A percentile compares a stretch with the other conserved stretches of the same genome.
Conservation (phyloP, 371 early-diverging fungal species). For the Actinomortierella ambigua region DNA sequence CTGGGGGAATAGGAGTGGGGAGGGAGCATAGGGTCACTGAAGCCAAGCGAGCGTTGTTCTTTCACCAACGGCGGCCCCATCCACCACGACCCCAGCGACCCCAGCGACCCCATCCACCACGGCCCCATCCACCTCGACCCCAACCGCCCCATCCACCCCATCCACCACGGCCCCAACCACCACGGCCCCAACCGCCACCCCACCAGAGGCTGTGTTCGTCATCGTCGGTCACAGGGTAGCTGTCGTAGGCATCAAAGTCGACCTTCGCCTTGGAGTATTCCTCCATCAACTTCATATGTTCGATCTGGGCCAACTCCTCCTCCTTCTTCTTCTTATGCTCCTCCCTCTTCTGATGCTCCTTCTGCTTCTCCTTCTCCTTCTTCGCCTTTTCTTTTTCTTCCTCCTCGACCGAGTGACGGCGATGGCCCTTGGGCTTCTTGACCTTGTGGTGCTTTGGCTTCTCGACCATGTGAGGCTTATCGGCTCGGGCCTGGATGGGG, state of each 20-base stretch:
- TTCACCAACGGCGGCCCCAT: too few relatives aligned
- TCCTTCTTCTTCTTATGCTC: too few relatives aligned
- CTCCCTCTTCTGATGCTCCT: too few relatives aligned
- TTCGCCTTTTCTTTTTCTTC: background rate
- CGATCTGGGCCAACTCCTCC: too few relatives aligned
- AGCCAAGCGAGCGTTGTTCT: too few relatives aligned
- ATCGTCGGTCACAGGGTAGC: background rate
- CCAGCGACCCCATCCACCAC: too few relatives aligned
- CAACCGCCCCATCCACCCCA: background rate
- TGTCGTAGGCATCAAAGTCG: background rate
- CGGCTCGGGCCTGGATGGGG: too few relatives aligned
- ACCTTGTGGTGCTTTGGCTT: too few relatives aligned
- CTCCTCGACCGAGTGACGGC: background rate
- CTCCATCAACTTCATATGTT: background rate
- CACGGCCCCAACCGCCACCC: background rate
- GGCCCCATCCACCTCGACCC: too few relatives aligned
- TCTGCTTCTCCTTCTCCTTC: background rate
- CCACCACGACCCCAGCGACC: background rate
- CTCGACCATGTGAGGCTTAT: too few relatives aligned
- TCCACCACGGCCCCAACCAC: background rate
- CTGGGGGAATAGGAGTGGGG: too few relatives aligned
- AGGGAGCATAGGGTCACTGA: too few relatives aligned
- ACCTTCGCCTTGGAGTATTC: background rate
- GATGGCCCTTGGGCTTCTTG: constrained; percentile 1
- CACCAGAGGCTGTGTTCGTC: background rate